These are phyloP conservation scores for Micractinium conductrix DNA, from an alignment of 139 green algal species.

Conservation along the genomic window DNA sequence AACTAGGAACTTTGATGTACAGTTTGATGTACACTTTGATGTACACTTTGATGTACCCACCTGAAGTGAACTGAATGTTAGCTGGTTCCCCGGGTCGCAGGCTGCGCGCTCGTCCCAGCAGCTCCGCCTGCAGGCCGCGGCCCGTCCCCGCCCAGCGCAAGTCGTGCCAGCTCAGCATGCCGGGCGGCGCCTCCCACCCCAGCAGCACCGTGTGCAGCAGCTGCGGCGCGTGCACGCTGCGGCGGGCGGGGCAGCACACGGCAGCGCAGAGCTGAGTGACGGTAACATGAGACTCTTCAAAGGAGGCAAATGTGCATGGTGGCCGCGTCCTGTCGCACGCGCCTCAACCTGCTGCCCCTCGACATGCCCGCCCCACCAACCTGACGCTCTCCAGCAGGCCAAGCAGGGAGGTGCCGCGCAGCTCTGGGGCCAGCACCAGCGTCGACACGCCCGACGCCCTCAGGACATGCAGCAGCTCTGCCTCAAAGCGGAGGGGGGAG, in stretches of 20 bases:
- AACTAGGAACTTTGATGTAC: too few species aligned
- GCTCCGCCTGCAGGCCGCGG: neutral
- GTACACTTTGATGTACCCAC: too few species aligned
- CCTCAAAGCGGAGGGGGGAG: neutral
- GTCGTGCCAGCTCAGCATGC: constrained; percentile 22
- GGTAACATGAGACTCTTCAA: too few species aligned
- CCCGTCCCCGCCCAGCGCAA: constrained; percentile 11
- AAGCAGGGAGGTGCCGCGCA: constrained; percentile 3
- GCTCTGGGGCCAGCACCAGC: constrained; percentile 34
- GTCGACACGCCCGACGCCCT: neutral
- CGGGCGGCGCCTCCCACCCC: neutral
- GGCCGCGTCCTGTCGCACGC: too few species aligned
- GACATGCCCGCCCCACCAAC: neutral
- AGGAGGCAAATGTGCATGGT: too few species aligned
- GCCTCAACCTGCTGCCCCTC: too few species aligned
- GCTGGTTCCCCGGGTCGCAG: constrained; percentile 29
- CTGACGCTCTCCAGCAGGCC: constrained; percentile 11
- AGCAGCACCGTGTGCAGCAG: constrained; percentile 37
- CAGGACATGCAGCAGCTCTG: constrained; percentile 21
- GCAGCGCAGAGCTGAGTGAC: too few species aligned
- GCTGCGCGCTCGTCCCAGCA: neutral
- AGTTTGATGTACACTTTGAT: too few species aligned
- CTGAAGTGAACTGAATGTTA: constrained; percentile 53
- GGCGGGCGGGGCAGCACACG: too few species aligned
- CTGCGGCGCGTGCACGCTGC: neutral